phyloP scores from a whole-genome alignment of 1,284 basidiomycete genomes.

The Pascua sp. region DNA sequence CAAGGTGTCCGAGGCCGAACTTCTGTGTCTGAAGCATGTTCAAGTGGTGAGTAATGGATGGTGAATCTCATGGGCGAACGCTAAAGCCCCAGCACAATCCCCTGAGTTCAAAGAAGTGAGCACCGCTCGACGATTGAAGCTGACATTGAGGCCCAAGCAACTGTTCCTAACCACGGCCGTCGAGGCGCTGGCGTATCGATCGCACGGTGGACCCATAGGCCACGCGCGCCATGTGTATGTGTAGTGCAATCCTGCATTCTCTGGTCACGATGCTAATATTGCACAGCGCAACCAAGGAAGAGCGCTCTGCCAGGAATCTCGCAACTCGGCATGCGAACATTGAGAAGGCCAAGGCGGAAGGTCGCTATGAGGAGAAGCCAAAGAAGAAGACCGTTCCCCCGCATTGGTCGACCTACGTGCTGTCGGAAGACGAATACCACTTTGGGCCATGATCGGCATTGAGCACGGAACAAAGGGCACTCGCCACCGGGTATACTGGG shows the following conservation, averaged over 20 bases:
- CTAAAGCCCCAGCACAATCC: conserved; percentile 17
- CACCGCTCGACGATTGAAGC: not conserved
- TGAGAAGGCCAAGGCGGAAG: conserved; percentile 14
- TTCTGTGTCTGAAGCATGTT: conserved; percentile 25
- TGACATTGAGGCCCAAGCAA: conserved; percentile 1
- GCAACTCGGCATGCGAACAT: conserved; percentile 10
- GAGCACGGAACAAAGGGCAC: too few species aligned
- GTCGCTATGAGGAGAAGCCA: conserved; percentile 3
- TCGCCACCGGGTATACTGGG: too few species aligned
- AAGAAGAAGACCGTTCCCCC: not conserved
- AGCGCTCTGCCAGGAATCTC: conserved; percentile 4
- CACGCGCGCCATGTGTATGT: conserved; percentile 22
- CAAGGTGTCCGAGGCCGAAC: conserved; percentile 26
- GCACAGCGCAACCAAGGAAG: conserved; percentile 2
- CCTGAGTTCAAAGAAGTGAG: conserved; percentile 19
- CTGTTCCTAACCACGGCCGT: conserved; percentile 17
- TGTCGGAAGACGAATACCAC: too few species aligned
- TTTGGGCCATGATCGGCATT: too few species aligned
- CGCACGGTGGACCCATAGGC: conserved; percentile 23
- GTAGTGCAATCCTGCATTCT: not conserved
- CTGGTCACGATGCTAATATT: not conserved
- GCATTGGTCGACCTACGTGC: too few species aligned
- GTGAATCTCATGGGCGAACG: too few species aligned
- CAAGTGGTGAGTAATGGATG: conserved; percentile 6
- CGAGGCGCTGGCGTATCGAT: conserved; percentile 24